phyloP scores from a whole-genome alignment of 495 filamentous ascomycete species.

The Lasiosphaeria miniovina region DNA sequence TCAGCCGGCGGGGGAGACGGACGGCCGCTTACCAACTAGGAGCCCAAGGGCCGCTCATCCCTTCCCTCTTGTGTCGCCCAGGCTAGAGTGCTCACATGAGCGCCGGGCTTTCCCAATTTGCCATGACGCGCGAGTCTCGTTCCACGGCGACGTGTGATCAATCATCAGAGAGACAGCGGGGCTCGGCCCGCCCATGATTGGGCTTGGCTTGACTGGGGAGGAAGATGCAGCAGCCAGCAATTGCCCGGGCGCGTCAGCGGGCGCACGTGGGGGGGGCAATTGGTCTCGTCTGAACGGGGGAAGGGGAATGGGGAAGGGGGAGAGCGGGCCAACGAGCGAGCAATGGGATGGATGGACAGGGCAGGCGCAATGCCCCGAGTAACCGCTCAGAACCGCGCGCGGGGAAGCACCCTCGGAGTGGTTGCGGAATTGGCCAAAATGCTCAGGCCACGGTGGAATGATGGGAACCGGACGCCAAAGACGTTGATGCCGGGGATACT shows the following conservation, averaged over 20 bases:
- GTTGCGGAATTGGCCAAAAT: slow-evolving; percentile 4
- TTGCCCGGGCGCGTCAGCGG: neutral
- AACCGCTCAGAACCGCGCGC: neutral
- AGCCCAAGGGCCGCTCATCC: neutral
- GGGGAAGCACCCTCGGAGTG: neutral
- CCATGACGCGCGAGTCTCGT: neutral
- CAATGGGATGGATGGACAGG: neutral
- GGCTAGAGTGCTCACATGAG: neutral
- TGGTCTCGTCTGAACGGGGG: neutral
- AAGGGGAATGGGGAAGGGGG: neutral
- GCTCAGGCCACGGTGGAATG: slow-evolving; percentile 17
- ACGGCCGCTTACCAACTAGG: slow-evolving; percentile 1
- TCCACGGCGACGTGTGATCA: slow-evolving; percentile 2
- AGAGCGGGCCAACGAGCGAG: neutral
- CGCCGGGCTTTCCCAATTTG: neutral
- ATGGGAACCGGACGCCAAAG: neutral
- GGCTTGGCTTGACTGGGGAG: neutral
- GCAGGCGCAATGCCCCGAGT: neutral
- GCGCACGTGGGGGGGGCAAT: neutral
- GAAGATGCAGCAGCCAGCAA: neutral
- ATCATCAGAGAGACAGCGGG: neutral
- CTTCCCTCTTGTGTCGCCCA: neutral
- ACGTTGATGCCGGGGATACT: neutral
- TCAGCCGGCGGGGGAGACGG: neutral
- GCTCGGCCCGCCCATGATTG: neutral